These are phyloP conservation scores for Glomus cerebriforme DNA, from an alignment of 192 early-diverging fungal species.

Conservation along the genomic window DNA sequence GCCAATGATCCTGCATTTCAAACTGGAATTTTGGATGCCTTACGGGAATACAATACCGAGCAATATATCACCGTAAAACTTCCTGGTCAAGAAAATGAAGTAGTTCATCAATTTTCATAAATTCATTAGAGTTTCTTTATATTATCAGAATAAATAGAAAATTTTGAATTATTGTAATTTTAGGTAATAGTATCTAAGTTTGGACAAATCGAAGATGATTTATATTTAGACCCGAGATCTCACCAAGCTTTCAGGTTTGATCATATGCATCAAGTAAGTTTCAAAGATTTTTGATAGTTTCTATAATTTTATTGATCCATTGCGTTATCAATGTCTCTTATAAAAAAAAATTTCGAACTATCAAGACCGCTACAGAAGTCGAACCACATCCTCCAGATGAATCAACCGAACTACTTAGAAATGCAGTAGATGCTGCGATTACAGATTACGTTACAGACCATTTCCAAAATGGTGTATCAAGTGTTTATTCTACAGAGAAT, in stretches of 20 bases:
- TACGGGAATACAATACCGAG: slow-evolving; percentile 85
- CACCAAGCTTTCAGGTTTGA: slow-evolving; percentile 74
- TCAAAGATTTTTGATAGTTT: background rate
- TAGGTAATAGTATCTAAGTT: slow-evolving; percentile 79
- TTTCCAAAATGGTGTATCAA: slow-evolving; percentile 71
- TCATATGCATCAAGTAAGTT: slow-evolving; percentile 66
- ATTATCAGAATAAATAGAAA: background rate
- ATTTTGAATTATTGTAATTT: background rate
- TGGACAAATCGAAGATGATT: slow-evolving; percentile 63
- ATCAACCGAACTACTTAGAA: slow-evolving; percentile 42
- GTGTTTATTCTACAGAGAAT: slow-evolving; percentile 64
- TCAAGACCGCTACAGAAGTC: slow-evolving; percentile 38
- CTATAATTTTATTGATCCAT: background rate
- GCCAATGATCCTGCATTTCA: slow-evolving; percentile 77
- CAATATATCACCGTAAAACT: slow-evolving; percentile 73
- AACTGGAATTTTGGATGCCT: slow-evolving; percentile 61
- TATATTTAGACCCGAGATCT: slow-evolving; percentile 78
- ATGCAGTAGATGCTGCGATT: slow-evolving; percentile 64
- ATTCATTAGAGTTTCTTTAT: background rate
- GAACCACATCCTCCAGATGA: slow-evolving; percentile 39
- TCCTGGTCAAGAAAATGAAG: slow-evolving; percentile 65
- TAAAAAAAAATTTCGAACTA: slow-evolving; percentile 2
- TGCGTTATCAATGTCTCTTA: too few species aligned
- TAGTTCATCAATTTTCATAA: slow-evolving; percentile 31
- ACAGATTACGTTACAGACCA: slow-evolving; percentile 71